Percentiles rank a stretch among this genome's conserved stretches.
These are phyloP conservation scores for Plenodomus tracheiphilus DNA, from an alignment of 2,329 filamentous ascomycete species.

Conservation along the genomic window DNA sequence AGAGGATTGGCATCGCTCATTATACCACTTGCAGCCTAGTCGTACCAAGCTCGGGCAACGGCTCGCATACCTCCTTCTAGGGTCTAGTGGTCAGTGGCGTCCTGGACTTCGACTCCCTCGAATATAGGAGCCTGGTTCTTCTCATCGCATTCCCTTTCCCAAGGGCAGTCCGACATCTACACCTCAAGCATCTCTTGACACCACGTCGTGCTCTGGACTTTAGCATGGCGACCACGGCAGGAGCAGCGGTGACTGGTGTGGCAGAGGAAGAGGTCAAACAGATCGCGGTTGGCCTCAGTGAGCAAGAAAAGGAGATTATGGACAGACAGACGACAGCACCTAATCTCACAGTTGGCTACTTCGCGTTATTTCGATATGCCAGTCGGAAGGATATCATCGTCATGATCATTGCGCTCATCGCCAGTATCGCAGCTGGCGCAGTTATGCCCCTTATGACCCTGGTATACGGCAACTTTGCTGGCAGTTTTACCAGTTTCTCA, in stretches of 20 bases:
- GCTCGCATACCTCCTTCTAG: not conserved
- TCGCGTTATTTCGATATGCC: conserved; percentile 53
- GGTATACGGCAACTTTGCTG: conserved; percentile 46
- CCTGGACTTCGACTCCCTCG: not conserved
- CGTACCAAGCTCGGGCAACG: not conserved
- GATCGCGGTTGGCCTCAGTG: conserved; percentile 24
- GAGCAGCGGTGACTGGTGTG: not conserved
- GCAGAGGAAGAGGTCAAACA: not conserved
- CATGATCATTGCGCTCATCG: conserved; percentile 60
- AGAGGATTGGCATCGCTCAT: not conserved
- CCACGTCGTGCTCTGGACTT: not conserved
- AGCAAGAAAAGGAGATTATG: conserved; percentile 41
- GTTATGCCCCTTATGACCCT: conserved; percentile 74
- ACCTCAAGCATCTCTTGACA: not conserved
- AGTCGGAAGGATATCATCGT: conserved; percentile 46
- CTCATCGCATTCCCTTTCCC: not conserved
- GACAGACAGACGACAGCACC: conserved; percentile 49
- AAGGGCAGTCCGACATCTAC: not conserved
- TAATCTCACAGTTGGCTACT: conserved; percentile 48
- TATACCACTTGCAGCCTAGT: not conserved
- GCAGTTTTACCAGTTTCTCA: conserved; percentile 42
- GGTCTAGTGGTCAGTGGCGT: not conserved
- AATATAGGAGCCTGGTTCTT: not conserved
- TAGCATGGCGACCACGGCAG: not conserved
- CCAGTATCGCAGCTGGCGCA: conserved; percentile 72